Percentiles rank a stretch among this genome's conserved stretches.
Evolutionary conservation across 2,329 filamentous ascomycete genomes (phyloP).

Genomic region (Mycosphaerelloides madeirae): DNA sequence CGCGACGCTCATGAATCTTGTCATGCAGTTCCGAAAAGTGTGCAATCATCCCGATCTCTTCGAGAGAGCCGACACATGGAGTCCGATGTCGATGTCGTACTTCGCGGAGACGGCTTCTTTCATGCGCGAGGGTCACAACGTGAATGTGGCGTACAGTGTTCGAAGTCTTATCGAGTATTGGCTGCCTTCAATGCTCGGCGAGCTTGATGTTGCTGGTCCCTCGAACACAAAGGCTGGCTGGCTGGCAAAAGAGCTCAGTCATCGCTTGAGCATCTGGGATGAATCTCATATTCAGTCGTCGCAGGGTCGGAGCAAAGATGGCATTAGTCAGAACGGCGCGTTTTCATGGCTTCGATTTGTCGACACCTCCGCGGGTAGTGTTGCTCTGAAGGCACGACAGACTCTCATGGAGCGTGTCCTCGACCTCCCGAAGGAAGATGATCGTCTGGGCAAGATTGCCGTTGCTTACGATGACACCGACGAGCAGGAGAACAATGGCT

Average conservation of each 20-base stretch:
- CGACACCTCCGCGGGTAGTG: conserved; percentile 69
- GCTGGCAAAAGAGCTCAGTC: conserved; percentile 67
- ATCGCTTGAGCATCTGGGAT: conserved; percentile 87
- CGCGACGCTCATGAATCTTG: conserved; percentile 95
- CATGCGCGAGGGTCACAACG: conserved; percentile 75
- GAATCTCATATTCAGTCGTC: conserved; percentile 64
- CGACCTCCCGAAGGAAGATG: conserved; percentile 52
- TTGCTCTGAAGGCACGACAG: conserved; percentile 62
- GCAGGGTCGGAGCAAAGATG: conserved; percentile 3
- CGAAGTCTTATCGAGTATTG: conserved; percentile 80
- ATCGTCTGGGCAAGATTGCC: conserved; percentile 57
- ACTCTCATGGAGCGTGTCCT: conserved; percentile 71
- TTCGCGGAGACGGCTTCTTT: conserved; percentile 97
- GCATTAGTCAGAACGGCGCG: conserved; percentile 54
- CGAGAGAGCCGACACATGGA: conserved; percentile 85
- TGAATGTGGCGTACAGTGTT: conserved; percentile 81
- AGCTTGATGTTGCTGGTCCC: conserved; percentile 66
- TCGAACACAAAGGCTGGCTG: conserved; percentile 76
- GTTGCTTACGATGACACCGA: conserved; percentile 63
- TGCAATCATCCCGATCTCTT: conserved; percentile 98
- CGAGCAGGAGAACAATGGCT: conserved; percentile 48
- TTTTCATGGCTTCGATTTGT: conserved; percentile 92
- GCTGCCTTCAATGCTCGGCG: conserved; percentile 75
- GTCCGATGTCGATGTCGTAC: conserved; percentile 74
- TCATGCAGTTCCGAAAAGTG: conserved; percentile 99